Percentiles rank a stretch among this genome's conserved stretches.
Conservation (phyloP, 2,329 filamentous ascomycete species). For the Cadophora malorum region DNA sequence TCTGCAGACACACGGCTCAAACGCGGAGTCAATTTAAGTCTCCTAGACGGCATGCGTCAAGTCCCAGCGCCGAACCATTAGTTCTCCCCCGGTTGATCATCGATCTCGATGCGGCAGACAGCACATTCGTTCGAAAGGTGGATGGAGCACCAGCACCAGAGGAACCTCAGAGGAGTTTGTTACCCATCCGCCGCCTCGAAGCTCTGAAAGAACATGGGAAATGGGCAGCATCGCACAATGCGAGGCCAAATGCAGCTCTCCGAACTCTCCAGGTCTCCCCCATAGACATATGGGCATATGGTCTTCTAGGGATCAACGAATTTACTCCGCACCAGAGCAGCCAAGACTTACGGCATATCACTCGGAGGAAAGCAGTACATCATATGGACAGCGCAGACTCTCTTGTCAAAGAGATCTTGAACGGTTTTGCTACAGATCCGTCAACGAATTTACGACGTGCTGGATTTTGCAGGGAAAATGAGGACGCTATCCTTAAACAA, state of each 20-base stretch:
- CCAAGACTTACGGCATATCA: background rate
- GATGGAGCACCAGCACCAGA: conserved; percentile 27
- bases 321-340: background rate
- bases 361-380: conserved; percentile 9
- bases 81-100: conserved; percentile 53
- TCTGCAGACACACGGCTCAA: conserved; percentile 28
- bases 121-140: conserved; percentile 49
- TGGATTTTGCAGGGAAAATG: conserved; percentile 11
- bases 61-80: conserved; percentile 30
- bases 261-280: conserved; percentile 23
- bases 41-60: conserved; percentile 29
- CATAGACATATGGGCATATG: conserved; percentile 36
- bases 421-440: conserved; percentile 19
- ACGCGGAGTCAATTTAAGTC: background rate
- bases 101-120: conserved; percentile 59
- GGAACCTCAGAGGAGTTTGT: background rate
- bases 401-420: conserved; percentile 23
- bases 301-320: conserved; percentile 33
- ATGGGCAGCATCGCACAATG: background rate
- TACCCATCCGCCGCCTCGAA: background rate
- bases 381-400: conserved; percentile 17
- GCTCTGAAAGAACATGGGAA: background rate
- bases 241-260: background rate
- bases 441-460: conserved; percentile 15
- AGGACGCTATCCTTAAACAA: conserved; percentile 7